Evolutionary conservation across 371 early-diverging fungal species (phyloP).

Genomic region (Mortierella polycephala): DNA sequence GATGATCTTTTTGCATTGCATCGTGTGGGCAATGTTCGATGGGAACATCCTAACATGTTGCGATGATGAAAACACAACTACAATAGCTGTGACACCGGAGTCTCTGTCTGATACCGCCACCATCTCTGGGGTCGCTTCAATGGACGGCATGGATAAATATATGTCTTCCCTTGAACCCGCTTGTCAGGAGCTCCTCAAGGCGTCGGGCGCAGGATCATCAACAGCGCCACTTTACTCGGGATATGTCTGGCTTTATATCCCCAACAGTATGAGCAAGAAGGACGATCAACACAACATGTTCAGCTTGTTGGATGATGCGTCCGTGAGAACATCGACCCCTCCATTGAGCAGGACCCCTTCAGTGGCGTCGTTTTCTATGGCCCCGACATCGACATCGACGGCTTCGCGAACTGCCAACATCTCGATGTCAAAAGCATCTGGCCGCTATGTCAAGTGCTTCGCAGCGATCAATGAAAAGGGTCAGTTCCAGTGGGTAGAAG

Average conservation of each 20-base stretch:
- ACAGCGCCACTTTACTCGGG: slow-evolving; percentile 30
- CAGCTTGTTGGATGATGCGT: background rate
- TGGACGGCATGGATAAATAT: background rate
- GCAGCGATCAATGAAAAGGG: slow-evolving; percentile 38
- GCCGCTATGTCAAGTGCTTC: slow-evolving; percentile 46
- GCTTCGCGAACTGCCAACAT: slow-evolving; percentile 16
- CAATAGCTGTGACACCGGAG: slow-evolving; percentile 6
- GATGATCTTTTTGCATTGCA: background rate
- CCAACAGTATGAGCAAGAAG: slow-evolving; percentile 2
- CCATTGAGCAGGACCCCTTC: slow-evolving; percentile 15
- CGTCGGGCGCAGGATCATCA: slow-evolving; percentile 6
- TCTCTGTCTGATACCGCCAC: background rate
- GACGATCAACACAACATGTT: background rate
- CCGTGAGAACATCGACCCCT: background rate
- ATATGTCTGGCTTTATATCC: slow-evolving; percentile 46
- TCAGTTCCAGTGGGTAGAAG: slow-evolving; percentile 47
- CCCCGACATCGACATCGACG: background rate
- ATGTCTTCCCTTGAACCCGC: slow-evolving; percentile 3
- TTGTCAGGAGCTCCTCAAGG: slow-evolving; percentile 13
- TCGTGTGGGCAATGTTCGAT: too few species aligned
- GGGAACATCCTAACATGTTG: too few species aligned
- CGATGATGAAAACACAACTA: too few species aligned
- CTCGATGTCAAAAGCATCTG: slow-evolving; percentile 34
- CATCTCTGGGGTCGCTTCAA: background rate
- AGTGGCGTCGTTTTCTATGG: slow-evolving; percentile 7